Evolutionary conservation across 331 rosid species (phyloP).

Genomic region (Quercus tomentella): DNA sequence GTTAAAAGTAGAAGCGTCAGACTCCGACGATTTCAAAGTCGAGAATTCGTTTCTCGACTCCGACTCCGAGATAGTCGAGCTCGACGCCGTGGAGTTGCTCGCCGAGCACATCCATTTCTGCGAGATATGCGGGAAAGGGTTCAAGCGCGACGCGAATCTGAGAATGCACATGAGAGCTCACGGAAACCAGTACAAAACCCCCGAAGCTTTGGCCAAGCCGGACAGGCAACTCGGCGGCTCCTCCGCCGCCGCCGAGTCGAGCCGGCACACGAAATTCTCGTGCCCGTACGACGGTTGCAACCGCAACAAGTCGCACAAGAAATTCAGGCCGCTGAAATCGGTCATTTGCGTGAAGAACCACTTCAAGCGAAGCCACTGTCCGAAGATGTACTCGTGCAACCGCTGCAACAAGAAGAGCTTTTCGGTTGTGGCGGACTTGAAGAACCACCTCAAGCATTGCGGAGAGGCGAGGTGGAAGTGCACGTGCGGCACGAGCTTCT

Average conservation of each 20-base stretch:
- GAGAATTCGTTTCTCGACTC: background rate
- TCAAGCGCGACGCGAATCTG: slow-evolving; percentile 72
- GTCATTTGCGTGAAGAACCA: slow-evolving; percentile 63
- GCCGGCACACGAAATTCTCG: slow-evolving; percentile 37
- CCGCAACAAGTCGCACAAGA: slow-evolving; percentile 50
- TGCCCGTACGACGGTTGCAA: slow-evolving; percentile 63
- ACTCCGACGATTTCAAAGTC: slow-evolving; percentile 6
- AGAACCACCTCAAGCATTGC: slow-evolving; percentile 66
- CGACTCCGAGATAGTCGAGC: slow-evolving; percentile 58
- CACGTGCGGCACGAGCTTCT: slow-evolving; percentile 68
- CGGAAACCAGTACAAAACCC: slow-evolving; percentile 62
- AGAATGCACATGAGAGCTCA: slow-evolving; percentile 89
- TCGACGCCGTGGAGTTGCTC: slow-evolving; percentile 58
- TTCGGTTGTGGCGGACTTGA: slow-evolving; percentile 63
- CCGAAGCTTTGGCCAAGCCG: slow-evolving; percentile 59
- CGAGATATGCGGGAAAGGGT: slow-evolving; percentile 76
- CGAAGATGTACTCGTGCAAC: slow-evolving; percentile 58
- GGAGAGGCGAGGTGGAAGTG: slow-evolving; percentile 69
- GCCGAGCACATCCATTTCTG: slow-evolving; percentile 66
- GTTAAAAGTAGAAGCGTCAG: slow-evolving; percentile 19
- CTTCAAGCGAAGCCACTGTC: slow-evolving; percentile 81
- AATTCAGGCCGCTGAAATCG: slow-evolving; percentile 62
- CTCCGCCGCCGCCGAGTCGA: background rate
- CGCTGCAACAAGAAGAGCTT: slow-evolving; percentile 64
- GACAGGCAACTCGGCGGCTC: background rate